Evolutionary conservation across 805 yeast species (phyloP).

Genomic region (Yueomyces sinensis): DNA sequence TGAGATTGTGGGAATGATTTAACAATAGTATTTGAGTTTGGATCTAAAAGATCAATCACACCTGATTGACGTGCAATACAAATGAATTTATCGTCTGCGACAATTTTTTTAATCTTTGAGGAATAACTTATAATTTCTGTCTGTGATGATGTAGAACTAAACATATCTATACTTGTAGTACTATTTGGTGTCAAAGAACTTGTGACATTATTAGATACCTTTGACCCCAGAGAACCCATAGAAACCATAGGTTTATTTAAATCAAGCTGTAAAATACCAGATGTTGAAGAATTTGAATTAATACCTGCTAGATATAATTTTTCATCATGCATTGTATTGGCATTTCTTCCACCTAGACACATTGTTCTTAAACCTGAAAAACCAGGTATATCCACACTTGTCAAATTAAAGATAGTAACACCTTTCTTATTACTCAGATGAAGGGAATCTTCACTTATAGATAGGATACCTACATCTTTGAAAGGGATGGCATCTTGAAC

Average conservation of each 20-base stretch:
- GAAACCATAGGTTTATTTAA: slow-evolving; percentile 25
- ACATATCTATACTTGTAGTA: neutral
- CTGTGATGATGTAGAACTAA: neutral
- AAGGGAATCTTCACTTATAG: slow-evolving; percentile 39
- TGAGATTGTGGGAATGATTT: slow-evolving; percentile 42
- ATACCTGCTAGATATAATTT: slow-evolving; percentile 32
- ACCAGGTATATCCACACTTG: slow-evolving; percentile 20
- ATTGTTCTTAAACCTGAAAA: slow-evolving; percentile 27
- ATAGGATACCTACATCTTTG: slow-evolving; percentile 40
- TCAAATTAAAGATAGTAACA: slow-evolving; percentile 25
- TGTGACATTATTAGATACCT: neutral
- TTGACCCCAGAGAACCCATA: slow-evolving; percentile 1
- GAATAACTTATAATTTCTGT: slow-evolving; percentile 25
- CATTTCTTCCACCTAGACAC: slow-evolving; percentile 13
- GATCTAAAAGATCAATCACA: slow-evolving; percentile 50
- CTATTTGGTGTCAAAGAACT: neutral
- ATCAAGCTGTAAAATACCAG: slow-evolving; percentile 32
- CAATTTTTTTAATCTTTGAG: slow-evolving; percentile 34
- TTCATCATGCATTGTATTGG: neutral
- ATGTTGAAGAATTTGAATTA: slow-evolving; percentile 9
- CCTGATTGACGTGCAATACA: slow-evolving; percentile 51
- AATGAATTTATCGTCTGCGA: slow-evolving; percentile 38
- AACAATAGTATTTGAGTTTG: slow-evolving; percentile 33
- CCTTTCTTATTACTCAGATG: slow-evolving; percentile 49
- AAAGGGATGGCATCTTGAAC: slow-evolving; percentile 42